phyloP scores from a whole-genome alignment of 2,329 filamentous ascomycete genomes.

The Alternaria novae-zelandiae region DNA sequence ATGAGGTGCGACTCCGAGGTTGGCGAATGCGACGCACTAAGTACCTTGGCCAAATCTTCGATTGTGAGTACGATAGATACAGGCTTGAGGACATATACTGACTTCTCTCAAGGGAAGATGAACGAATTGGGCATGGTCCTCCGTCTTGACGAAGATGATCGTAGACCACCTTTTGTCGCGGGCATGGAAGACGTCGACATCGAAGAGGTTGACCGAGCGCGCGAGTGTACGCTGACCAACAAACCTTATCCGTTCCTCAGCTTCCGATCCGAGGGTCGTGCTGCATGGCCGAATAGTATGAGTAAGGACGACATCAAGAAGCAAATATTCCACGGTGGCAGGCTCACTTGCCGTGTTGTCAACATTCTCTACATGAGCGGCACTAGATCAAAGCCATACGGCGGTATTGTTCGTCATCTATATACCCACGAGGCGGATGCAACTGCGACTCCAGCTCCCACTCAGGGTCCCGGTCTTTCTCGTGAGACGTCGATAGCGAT shows the following conservation, averaged over 20 bases:
- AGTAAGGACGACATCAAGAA: background rate
- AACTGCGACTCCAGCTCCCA: background rate
- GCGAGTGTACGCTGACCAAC: background rate
- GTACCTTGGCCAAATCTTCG: conserved; percentile 24
- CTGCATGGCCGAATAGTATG: background rate
- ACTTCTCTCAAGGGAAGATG: conserved; percentile 16
- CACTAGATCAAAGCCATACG: background rate
- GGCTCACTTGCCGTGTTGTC: background rate
- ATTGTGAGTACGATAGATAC: conserved; percentile 14
- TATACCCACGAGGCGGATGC: conserved; percentile 1
- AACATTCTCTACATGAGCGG: background rate
- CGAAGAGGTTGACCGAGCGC: background rate
- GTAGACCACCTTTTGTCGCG: background rate
- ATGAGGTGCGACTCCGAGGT: conserved; percentile 26
- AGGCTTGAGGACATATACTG: background rate
- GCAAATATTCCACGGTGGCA: conserved; percentile 3
- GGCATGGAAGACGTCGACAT: background rate
- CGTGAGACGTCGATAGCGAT: background rate
- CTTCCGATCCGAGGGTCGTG: background rate
- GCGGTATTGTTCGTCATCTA: conserved; percentile 8
- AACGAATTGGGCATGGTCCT: conserved; percentile 16
- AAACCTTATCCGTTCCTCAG: conserved; percentile 6
- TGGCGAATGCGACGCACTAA: conserved; percentile 23
- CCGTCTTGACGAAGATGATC: background rate
- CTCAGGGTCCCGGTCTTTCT: background rate